Evolutionary conservation across 176 grass and related monocot genomes (phyloP), one percentile per base, ranked within the genome.

Genomic region (Thinopyrum elongatum): DNA sequence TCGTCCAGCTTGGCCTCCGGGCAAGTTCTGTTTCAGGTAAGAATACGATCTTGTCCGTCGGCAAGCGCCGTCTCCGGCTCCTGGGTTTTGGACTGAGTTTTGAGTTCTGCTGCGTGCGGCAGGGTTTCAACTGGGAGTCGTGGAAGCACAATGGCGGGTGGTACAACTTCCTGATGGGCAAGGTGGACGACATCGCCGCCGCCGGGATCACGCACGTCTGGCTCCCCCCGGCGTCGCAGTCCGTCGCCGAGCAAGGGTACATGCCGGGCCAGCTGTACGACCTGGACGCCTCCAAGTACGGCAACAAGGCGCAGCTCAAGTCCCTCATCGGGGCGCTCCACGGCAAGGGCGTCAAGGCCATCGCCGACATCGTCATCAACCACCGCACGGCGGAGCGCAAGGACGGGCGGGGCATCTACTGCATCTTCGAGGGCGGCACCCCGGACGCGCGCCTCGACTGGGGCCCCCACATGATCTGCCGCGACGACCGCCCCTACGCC

Each of bases 111-210:
- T n/a, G 29, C 12, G 27, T 27, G 22, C 21, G 5, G 29, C 84
- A 98, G 93, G 95, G 93, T 15, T 98, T 98, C 85, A 98, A 95
- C 80, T 98, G 95, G 95, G 95, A 98, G 39, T 95, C 93, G n/a
- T 98, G 91, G 93, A 98, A 84, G 82, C 90, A 98, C 65, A 79
- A 92, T 41, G 95, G 92, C 3, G 91, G 95, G 1, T 95, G 90
- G 91, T 95, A 98, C 53, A 95, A 92, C 80, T 64, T 79, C 57
- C 63, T 98, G 44, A 93, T 83, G 85, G 38, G 76, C 77, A 90
- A 95, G 82, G 89, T 95, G 9, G 72, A 89, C 4, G 89, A 91
- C 77, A 88, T 98, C 61, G 89, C 89, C 66, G 89, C 74, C 25
- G 86, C 89, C 28, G 85, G 95, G 55, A 60, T 95, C 83, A 98